Conservation (phyloP, 2,329 filamentous ascomycete genomes). For the Cadophora sp. region DNA sequence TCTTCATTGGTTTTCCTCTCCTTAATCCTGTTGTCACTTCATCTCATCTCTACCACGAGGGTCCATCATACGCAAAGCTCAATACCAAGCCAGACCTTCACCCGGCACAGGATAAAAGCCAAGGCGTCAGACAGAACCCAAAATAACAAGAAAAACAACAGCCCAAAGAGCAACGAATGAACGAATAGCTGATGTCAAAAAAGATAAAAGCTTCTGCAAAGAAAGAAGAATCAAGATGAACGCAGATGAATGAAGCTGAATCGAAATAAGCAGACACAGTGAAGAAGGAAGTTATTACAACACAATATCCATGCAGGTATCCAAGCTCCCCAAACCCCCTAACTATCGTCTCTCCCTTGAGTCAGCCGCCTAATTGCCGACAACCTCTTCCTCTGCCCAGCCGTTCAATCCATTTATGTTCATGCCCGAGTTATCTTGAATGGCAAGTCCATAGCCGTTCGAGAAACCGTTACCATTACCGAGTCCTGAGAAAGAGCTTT, state of each 20-base stretch:
- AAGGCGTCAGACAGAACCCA: background rate
- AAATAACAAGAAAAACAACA: background rate
- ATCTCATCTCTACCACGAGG: background rate
- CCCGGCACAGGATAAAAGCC: background rate
- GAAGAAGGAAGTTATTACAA: conserved; percentile 37
- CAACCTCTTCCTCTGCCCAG: conserved; percentile 65
- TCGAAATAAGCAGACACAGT: conserved; percentile 32
- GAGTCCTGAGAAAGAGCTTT: conserved; percentile 58
- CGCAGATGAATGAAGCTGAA: conserved; percentile 10
- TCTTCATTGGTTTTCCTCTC: background rate
- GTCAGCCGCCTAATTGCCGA: conserved; percentile 36
- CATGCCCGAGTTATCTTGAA: conserved; percentile 62
- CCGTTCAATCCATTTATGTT: conserved; percentile 66
- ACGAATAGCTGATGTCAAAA: conserved; percentile 8
- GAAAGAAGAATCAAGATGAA: background rate
- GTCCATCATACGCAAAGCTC: background rate
- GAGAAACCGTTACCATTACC: conserved; percentile 37
- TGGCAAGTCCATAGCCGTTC: conserved; percentile 63
- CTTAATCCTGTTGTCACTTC: background rate
- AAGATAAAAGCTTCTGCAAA: conserved; percentile 14
- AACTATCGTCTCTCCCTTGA: background rate
- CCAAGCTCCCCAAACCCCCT: conserved; percentile 18
- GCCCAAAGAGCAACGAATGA: conserved; percentile 5
- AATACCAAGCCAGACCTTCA: background rate
- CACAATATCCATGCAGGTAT: conserved; percentile 38